Evolutionary conservation across 305 asterid genomes (phyloP), one percentile per base, ranked within the genome.

Genomic region (Nicotiana rustica): DNA sequence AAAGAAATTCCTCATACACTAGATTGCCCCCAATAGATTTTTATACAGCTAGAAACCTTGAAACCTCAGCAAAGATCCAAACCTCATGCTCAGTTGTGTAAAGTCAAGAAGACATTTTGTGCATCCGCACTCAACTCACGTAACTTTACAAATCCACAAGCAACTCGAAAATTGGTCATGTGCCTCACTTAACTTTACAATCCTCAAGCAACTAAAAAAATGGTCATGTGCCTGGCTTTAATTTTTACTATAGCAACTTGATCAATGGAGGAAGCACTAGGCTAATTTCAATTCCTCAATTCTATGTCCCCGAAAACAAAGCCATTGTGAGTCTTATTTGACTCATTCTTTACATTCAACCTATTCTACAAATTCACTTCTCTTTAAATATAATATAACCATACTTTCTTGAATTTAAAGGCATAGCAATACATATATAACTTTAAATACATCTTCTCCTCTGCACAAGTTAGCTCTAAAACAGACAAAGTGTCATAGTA

Each of bases 181-280:
- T 59, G 65, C 77, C 82, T 71, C 73, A 81, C 62, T 82, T 78
- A 77, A 81, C 86, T 81, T 82, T 83, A 81, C 67, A 81, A 81
- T 77, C 38, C 79, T 69, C 67, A 83, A 69, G 84, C 84, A 79
- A 83, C 87, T 82, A 81, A 78, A 33, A 71, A 55, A 4, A 55
- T 13, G 71, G 21, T 65, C 90, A 87, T 71, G 82, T 90, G 91
- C 86, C 35, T 76, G 67, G 68, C 66, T 84, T 25, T 25, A 25
- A 25, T 25, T 85, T 90, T 87, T 89, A 82, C 86, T 82, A 83
- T 79, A 78, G 59, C 82, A 78, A 82, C 59, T 71, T 59, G 36
- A 67, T 18, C 71, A 76, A 84, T 25, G 69, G 85, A 84, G 73
- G 81, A 80, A 75, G 81, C 83, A 73, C 67, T 65, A 59, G 38